Conservation (phyloP, 805 yeast genomes). For the Lachancea lanzarotensis region DNA sequence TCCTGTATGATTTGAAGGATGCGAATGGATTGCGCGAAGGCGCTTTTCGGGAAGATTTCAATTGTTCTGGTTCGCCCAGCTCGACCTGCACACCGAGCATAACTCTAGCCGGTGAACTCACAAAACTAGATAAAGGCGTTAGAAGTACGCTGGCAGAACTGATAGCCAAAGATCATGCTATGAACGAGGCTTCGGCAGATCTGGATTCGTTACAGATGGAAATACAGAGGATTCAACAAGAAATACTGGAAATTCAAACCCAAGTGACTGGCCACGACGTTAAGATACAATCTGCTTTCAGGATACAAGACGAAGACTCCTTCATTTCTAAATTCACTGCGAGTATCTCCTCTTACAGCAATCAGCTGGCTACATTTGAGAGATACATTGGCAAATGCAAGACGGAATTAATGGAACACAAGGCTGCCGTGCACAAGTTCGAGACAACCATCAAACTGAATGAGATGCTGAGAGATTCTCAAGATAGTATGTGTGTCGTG, state of each 20-base stretch:
- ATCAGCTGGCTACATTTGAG: constrained; percentile 26
- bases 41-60: neutral
- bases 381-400: constrained; percentile 22
- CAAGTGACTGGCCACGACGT: constrained; percentile 28
- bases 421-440: constrained; percentile 24
- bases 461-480: constrained; percentile 14
- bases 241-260: constrained; percentile 21
- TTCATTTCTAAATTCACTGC: constrained; percentile 16
- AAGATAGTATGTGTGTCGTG: constrained; percentile 14
- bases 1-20: constrained; percentile 5
- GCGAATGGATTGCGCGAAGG: neutral
- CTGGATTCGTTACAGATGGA: constrained; percentile 20
- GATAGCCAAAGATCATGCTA: constrained; percentile 24
- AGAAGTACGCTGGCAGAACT: constrained; percentile 20
- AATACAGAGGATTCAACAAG: constrained; percentile 26
- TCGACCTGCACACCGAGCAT: neutral
- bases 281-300: constrained; percentile 27
- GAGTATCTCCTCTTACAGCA: constrained; percentile 14
- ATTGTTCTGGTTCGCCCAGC: neutral
- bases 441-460: constrained; percentile 20
- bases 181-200: constrained; percentile 25
- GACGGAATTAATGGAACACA: constrained; percentile 17
- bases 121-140: constrained; percentile 22
- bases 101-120: constrained; percentile 16
- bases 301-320: constrained; percentile 22